A percentile compares a stretch with the other conserved stretches of the same genome.
Conservation (phyloP, 495 filamentous ascomycete species). For the Penicillium atrosanguineum region DNA sequence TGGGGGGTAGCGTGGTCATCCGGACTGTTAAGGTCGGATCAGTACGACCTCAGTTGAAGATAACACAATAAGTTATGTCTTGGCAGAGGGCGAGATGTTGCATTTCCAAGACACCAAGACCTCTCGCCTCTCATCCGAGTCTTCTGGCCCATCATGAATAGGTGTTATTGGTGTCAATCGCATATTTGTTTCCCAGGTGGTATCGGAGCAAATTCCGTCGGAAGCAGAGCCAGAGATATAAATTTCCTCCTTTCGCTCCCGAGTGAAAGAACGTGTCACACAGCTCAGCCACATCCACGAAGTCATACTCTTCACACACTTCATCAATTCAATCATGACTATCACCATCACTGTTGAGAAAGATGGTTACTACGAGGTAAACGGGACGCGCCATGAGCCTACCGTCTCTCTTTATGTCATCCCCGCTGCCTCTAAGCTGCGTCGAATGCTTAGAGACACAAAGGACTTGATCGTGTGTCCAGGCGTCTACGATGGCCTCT, state of each 20-base stretch:
- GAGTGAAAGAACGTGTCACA: background rate
- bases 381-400: constrained; percentile 30
- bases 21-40: background rate
- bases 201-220: background rate
- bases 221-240: constrained; percentile 3
- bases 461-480: constrained; percentile 47
- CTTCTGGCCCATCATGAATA: background rate
- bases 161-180: background rate
- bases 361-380: constrained; percentile 39
- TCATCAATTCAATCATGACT: constrained; percentile 15
- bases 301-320: background rate
- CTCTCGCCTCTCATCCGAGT: background rate
- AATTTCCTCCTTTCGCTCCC: background rate
- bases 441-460: constrained; percentile 40
- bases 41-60: constrained; percentile 19
- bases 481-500: constrained; percentile 57
- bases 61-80: constrained; percentile 7
- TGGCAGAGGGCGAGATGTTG: constrained; percentile 26
- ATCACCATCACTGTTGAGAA: constrained; percentile 39
- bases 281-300: background rate
- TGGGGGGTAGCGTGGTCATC: constrained; percentile 11
- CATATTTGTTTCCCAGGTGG: background rate
- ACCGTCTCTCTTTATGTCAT: constrained; percentile 31
- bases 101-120: constrained; percentile 20
- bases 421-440: constrained; percentile 46